Conservation (phyloP, 257 asterid genomes). For the Solanum raphanifolium region DNA sequence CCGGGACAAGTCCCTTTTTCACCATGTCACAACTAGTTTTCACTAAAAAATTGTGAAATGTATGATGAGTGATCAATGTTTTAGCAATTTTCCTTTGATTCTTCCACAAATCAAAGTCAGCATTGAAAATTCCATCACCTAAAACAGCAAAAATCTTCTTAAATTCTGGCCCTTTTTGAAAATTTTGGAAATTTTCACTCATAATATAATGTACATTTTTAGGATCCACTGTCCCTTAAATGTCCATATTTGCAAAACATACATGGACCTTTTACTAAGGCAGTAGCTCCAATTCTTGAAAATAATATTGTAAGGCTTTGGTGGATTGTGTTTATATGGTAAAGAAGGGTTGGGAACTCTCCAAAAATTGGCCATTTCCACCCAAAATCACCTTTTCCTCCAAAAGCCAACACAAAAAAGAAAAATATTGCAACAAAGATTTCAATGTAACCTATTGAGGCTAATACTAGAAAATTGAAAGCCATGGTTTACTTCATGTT, state of each 20-base stretch:
- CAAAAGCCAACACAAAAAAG: background rate
- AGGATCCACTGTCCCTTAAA: background rate
- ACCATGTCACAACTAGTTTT: slow-evolving; percentile 17
- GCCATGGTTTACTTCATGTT: background rate
- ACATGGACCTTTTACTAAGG: background rate
- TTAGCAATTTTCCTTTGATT: slow-evolving; percentile 26
- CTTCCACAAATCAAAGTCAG: slow-evolving; percentile 37
- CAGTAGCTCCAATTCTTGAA: background rate
- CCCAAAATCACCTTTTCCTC: background rate
- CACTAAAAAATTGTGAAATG: slow-evolving; percentile 18
- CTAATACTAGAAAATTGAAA: background rate
- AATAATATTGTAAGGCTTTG: background rate
- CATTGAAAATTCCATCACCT: slow-evolving; percentile 48
- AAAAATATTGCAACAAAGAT: background rate
- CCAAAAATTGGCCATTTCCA: background rate
- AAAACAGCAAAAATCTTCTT: slow-evolving; percentile 37
- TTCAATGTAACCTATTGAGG: background rate
- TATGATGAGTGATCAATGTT: slow-evolving; percentile 12
- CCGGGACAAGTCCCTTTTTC: slow-evolving; percentile 27
- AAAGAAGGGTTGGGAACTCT: background rate
- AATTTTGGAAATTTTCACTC: background rate
- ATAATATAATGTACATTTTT: background rate
- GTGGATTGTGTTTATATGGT: background rate
- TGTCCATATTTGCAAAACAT: background rate
- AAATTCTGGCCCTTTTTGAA: background rate